phyloP scores from a whole-genome alignment of 768 basidiomycete genomes.

The Epithele typhae region DNA sequence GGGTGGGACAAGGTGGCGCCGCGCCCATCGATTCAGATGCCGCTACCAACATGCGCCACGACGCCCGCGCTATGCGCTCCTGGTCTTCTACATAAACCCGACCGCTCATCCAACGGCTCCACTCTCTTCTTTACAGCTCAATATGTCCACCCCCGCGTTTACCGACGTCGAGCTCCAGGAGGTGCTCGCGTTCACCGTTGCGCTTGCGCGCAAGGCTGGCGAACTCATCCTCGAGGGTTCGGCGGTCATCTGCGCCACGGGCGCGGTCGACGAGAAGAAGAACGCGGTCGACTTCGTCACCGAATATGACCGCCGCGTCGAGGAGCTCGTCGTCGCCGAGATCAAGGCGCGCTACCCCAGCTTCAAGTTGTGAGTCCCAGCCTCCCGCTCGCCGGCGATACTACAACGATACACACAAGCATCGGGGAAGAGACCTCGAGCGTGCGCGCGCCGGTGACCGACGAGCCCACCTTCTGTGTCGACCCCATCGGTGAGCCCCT shows the following conservation, averaged over 20 bases:
- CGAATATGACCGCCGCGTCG: constrained; percentile 89
- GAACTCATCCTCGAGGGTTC: constrained; percentile 73
- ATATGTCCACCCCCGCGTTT: no score
- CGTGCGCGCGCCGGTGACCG: constrained; percentile 63
- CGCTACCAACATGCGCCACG: no score
- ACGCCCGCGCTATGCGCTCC: no score
- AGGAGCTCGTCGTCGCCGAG: constrained; percentile 73
- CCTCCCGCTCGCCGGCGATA: neutral
- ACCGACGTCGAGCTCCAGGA: constrained; percentile 57
- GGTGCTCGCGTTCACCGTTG: constrained; percentile 63
- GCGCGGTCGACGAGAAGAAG: constrained; percentile 74
- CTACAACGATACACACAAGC: constrained; percentile 41
- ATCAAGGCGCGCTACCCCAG: constrained; percentile 62
- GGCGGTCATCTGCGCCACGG: constrained; percentile 59
- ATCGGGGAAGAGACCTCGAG: constrained; percentile 93
- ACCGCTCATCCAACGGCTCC: no score
- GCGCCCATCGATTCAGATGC: no score
- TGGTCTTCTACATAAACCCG: no score
- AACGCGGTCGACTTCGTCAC: constrained; percentile 95
- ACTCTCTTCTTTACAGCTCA: no score
- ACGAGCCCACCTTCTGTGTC: constrained; percentile 92
- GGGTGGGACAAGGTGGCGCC: no score
- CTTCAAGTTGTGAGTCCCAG: constrained; percentile 72
- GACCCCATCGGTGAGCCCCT: constrained; percentile 78
- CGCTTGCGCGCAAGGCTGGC: constrained; percentile 74